phyloP scores from a whole-genome alignment of 148 eudicot species.

The Rhododendron kiyosumense region DNA sequence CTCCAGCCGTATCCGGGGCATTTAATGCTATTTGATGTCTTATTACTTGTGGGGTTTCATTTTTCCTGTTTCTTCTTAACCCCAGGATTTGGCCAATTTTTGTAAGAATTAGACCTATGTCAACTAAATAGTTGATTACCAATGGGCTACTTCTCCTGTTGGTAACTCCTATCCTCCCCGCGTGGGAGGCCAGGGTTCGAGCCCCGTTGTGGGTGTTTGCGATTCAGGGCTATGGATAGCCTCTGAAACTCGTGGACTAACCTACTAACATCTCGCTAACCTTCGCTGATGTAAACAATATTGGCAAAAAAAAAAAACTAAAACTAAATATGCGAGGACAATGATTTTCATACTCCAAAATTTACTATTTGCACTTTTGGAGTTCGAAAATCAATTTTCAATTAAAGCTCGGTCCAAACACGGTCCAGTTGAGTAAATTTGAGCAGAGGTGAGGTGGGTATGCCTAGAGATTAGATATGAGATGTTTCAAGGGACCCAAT shows the following conservation, averaged over 20 bases:
- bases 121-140: neutral
- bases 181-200: no score
- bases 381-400: no score
- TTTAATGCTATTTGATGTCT: slow-evolving; percentile 1
- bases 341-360: neutral
- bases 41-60: neutral
- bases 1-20: neutral
- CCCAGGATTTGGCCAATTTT: neutral
- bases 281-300: no score
- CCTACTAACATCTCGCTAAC: no score
- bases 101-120: neutral
- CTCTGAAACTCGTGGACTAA: no score
- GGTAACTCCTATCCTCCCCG: no score
- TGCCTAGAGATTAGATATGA: neutral
- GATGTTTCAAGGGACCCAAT: neutral
- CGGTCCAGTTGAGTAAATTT: neutral
- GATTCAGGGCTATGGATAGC: no score
- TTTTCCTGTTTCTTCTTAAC: neutral
- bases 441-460: neutral
- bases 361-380: no score
- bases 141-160: no score
- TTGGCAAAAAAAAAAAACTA: no score
- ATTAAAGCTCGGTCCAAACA: neutral
- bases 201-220: no score
- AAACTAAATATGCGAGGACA: neutral